Evolutionary conservation across 2,329 filamentous ascomycete genomes (phyloP), one percentile per base, ranked within the genome.

Genomic region (Capronia epimyces): DNA sequence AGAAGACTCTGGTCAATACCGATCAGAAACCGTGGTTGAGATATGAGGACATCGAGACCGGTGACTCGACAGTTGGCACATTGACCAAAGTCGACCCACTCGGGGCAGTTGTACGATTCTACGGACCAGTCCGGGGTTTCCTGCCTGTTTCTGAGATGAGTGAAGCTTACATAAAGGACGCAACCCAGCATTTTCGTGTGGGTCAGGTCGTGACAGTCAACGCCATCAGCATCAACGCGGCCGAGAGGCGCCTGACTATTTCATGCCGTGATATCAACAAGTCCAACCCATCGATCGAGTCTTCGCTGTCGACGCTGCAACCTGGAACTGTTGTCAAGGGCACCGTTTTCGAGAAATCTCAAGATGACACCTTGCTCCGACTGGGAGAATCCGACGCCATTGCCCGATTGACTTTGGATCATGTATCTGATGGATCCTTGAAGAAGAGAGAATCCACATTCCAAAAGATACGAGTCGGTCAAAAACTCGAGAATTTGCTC

Each of bases 81-180:
- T 85, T 98, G 58, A 78, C 95, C 59, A 94, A 86, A 57, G 75
- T 98, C 9, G 75, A 89, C 50, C 71, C 79, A 2, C 81, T 82
- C 46, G 93, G 93, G 52, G 93, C 93, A 9, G 81, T 91, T 15
- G 86, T 98, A 46, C 89, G 95, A 65, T 98, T 97, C 69, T 98
- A 94, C 63, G 89, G 89, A 15, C 71, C 76, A 7, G 75, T 98
- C 16, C 81, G 82, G 58, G 94, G 86, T 7, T 98, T 94, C 72
- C 76, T 98, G 48, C 93, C 93, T 1, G 84, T 95, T 0, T 87
- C 87, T 1, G 91, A 98, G 69, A 98, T 98, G 93, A 97, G 93
- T 66, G 93, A 98, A 67, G 89, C 90, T 9, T 96, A 86, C 65
- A 96, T 98, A 63, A 81, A 86, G 60, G 87, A 96, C 63, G 89